A percentile compares a stretch with the other conserved stretches of the same genome.
These are phyloP conservation scores for Aspergillus viridinutans DNA, from an alignment of 2,329 filamentous ascomycete genomes.

Conservation along the genomic window DNA sequence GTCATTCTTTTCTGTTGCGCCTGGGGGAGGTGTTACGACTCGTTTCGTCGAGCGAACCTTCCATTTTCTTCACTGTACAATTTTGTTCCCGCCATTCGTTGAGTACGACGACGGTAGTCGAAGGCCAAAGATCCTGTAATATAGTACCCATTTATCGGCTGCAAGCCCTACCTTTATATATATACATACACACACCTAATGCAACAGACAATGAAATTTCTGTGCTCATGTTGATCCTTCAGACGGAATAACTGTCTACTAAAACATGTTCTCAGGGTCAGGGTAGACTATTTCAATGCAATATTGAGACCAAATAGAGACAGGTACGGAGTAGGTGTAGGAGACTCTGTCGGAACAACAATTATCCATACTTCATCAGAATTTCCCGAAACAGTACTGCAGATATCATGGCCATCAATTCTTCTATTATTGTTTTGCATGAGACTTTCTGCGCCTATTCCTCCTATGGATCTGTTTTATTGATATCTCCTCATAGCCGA, in stretches of 20 bases:
- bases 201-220: slow-evolving; percentile 2
- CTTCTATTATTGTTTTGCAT: neutral
- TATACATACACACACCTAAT: slow-evolving; percentile 17
- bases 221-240: neutral
- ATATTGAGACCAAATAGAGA: too few species aligned
- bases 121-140: slow-evolving; percentile 29
- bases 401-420: neutral
- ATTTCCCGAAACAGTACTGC: slow-evolving; percentile 24
- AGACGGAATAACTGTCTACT: neutral
- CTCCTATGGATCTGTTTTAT: neutral
- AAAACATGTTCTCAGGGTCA: neutral
- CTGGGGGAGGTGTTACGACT: neutral
- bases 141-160: slow-evolving; percentile 20
- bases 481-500: neutral
- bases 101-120: slow-evolving; percentile 19
- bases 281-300: neutral
- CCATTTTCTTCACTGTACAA: slow-evolving; percentile 9
- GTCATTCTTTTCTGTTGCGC: neutral
- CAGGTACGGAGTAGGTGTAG: neutral
- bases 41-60: neutral
- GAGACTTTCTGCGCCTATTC: neutral
- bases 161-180: slow-evolving; percentile 19
- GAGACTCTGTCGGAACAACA: slow-evolving; percentile 19
- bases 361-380: slow-evolving; percentile 24
- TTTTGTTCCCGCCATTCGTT: slow-evolving; percentile 16